Percentiles rank a stretch among this genome's conserved stretches.
These are phyloP conservation scores for Amanita polypyramis DNA, from an alignment of 768 basidiomycete species.

Conservation along the genomic window DNA sequence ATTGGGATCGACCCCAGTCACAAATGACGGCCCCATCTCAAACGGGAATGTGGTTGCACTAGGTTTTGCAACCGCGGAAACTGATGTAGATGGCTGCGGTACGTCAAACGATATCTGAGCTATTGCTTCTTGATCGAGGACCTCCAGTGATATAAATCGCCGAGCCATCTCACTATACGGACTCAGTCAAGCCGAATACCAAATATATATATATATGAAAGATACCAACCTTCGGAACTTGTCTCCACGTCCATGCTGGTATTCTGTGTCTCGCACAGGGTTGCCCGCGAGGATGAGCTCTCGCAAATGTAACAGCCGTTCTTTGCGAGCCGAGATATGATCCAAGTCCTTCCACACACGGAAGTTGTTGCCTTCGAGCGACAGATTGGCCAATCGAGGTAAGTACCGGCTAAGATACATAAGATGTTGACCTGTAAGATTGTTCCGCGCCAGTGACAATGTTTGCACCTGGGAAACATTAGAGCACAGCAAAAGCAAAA, in stretches of 20 bases:
- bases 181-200: background rate
- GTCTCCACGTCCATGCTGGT: conserved; percentile 43
- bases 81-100: conserved; percentile 39
- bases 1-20: conserved; percentile 60
- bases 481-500: conserved; percentile 6
- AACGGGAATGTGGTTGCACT: conserved; percentile 68
- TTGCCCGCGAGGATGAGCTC: conserved; percentile 71
- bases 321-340: conserved; percentile 45
- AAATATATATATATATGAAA: background rate
- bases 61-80: conserved; percentile 31
- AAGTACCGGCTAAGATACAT: conserved; percentile 60
- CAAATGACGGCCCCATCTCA: conserved; percentile 63
- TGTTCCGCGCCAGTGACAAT: conserved; percentile 74
- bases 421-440: conserved; percentile 48
- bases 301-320: conserved; percentile 50
- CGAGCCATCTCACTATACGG: conserved; percentile 60
- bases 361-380: conserved; percentile 70
- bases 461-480: conserved; percentile 51
- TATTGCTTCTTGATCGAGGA: conserved; percentile 78
- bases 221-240: conserved; percentile 56
- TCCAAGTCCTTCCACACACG: conserved; percentile 62
- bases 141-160: conserved; percentile 71
- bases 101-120: conserved; percentile 73
- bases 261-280: conserved; percentile 57
- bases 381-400: conserved; percentile 71